Evolutionary conservation across 371 early-diverging fungal species (phyloP), one percentile per base, ranked within the genome.

Genomic region (Mortierella sp.): DNA sequence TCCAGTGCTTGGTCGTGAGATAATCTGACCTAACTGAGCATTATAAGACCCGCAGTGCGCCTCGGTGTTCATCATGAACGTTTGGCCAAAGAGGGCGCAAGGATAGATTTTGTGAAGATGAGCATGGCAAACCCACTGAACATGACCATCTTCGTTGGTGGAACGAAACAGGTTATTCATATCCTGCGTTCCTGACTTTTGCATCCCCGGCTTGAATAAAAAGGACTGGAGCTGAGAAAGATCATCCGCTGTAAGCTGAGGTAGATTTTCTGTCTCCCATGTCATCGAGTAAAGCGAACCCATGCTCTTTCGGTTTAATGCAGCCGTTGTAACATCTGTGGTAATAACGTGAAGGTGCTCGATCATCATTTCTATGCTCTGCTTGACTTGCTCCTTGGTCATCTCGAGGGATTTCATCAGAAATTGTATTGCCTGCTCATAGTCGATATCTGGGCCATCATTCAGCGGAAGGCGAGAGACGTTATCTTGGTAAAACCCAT

Each of bases 61-160:
- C 37, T n/a, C 58, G n/a, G 19, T 32, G 19, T 58, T 35, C 58
- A 32, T 32, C 35, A 58, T 32, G 58, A 35, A 58, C 7, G 58
- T 58, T 34, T 58, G 58, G 4, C 58, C 58, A 28, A 58, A 58
- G n/a, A 35, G 2, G 28, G 7, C 22, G 37, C 13, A 58, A 8
- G 58, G 58, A 35, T 58, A 22, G 23, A 58, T n/a, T 22, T 32
- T 19, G 19, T 35, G 35, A 35, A 58, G 35, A 12, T 58, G 58
- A 35, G 34, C 22, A 12, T 3, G 35, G n/a, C 58, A 58, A 19
- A 58, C 35, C 58, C 58, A 58, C 12, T 58, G 34, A 15, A 58
- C 58, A 28, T 58, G 19, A 35, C 58, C 58, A 34, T 32, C n/a
- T 19, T 2, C 10, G 23, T 37, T 22, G 22, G 28, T 28, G 19